These are phyloP conservation scores for Xylaria sp. DNA, from an alignment of 2,329 filamentous ascomycete genomes.

Conservation along the genomic window DNA sequence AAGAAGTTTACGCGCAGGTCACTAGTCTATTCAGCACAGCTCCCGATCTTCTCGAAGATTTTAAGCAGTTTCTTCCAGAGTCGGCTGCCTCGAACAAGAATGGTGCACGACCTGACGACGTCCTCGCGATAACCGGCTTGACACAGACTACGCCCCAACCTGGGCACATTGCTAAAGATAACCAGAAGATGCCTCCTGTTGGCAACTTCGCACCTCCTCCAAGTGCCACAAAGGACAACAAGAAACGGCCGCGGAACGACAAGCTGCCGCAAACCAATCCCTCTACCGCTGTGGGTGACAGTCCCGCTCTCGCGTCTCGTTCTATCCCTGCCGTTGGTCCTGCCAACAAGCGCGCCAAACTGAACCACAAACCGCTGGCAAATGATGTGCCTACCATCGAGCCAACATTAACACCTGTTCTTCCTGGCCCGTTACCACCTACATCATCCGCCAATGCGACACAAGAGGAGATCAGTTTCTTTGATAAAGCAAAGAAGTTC, in stretches of 20 bases:
- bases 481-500: slow-evolving; percentile 95
- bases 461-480: slow-evolving; percentile 88
- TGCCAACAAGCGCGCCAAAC: slow-evolving; percentile 71
- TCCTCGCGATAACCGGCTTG: slow-evolving; percentile 59
- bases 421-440: slow-evolving; percentile 86
- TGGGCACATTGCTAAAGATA: slow-evolving; percentile 55
- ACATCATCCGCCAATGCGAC: slow-evolving; percentile 74
- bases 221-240: slow-evolving; percentile 86
- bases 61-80: slow-evolving; percentile 97
- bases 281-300: slow-evolving; percentile 51
- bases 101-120: slow-evolving; percentile 68
- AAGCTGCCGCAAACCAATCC: slow-evolving; percentile 57
- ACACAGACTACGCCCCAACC: slow-evolving; percentile 61
- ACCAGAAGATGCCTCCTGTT: slow-evolving; percentile 86
- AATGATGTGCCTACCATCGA: slow-evolving; percentile 71
- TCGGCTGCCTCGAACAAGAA: slow-evolving; percentile 69
- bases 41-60: slow-evolving; percentile 93
- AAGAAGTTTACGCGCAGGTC: slow-evolving; percentile 97
- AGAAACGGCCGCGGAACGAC: slow-evolving; percentile 76
- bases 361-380: slow-evolving; percentile 69
- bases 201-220: slow-evolving; percentile 87
- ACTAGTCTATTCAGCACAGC: slow-evolving; percentile 92
- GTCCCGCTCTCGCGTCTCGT: slow-evolving; percentile 47
- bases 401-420: slow-evolving; percentile 84
- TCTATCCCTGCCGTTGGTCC: slow-evolving; percentile 45